These are phyloP conservation scores for Stagonosporopsis vannaccii DNA, from an alignment of 2,329 filamentous ascomycete genomes.

Conservation along the genomic window DNA sequence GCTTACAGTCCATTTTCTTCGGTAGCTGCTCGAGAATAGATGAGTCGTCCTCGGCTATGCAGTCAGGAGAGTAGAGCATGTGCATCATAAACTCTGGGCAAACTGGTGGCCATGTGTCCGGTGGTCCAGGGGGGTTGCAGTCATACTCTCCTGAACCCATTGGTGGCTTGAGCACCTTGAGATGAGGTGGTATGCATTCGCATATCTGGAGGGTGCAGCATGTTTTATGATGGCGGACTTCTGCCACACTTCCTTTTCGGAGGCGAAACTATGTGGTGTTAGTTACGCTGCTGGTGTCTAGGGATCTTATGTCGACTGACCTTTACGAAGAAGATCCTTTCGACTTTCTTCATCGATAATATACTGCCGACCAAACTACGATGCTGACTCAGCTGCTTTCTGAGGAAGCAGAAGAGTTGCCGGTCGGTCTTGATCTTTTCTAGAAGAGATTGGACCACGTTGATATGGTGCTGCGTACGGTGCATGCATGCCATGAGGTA, in stretches of 20 bases:
- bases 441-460: background rate
- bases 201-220: background rate
- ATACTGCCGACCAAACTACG: background rate
- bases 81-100: conserved; percentile 3
- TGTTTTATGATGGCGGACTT: background rate
- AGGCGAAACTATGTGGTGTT: conserved; percentile 19
- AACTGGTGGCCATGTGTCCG: background rate
- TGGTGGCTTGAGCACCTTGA: background rate
- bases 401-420: background rate
- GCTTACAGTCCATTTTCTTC: conserved; percentile 5
- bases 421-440: background rate
- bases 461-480: background rate
- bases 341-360: background rate
- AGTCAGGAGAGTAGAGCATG: background rate
- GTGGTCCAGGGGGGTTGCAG: background rate
- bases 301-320: background rate
- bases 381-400: background rate
- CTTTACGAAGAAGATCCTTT: background rate
- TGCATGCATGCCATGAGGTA: conserved; percentile 1
- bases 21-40: background rate
- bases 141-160: conserved; percentile 5
- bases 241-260: conserved; percentile 16
- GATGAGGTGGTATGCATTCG: background rate
- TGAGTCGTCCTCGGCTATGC: background rate
- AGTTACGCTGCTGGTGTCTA: background rate